These are phyloP conservation scores for Mortierella sp. DNA, from an alignment of 371 early-diverging fungal species.

Conservation along the genomic window DNA sequence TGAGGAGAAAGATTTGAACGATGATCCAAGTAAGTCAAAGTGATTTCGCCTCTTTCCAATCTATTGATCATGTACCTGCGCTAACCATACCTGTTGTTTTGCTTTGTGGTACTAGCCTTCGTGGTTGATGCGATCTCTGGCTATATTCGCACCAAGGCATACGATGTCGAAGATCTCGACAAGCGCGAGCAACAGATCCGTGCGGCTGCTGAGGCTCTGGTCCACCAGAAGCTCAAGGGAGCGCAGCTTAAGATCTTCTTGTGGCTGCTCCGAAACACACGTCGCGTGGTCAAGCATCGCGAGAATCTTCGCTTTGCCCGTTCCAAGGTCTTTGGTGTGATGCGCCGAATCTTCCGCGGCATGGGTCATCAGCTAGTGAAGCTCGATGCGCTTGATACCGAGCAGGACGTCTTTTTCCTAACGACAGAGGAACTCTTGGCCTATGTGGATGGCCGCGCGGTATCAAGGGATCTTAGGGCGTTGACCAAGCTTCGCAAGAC, in stretches of 20 bases:
- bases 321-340: slow-evolving; percentile 52
- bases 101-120: slow-evolving; percentile 18
- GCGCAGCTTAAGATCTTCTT: slow-evolving; percentile 41
- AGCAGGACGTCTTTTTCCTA: slow-evolving; percentile 45
- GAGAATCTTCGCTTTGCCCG: slow-evolving; percentile 53
- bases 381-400: slow-evolving; percentile 35
- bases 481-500: slow-evolving; percentile 41
- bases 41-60: background rate
- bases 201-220: slow-evolving; percentile 44
- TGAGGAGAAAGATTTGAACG: slow-evolving; percentile 51
- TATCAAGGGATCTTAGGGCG: slow-evolving; percentile 48
- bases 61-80: background rate
- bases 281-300: slow-evolving; percentile 53
- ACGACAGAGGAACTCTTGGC: slow-evolving; percentile 48
- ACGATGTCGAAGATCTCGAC: slow-evolving; percentile 49
- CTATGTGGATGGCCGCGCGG: slow-evolving; percentile 52
- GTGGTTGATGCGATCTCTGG: slow-evolving; percentile 48
- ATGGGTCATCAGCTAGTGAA: slow-evolving; percentile 46
- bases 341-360: slow-evolving; percentile 53
- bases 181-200: slow-evolving; percentile 50
- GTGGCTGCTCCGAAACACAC: slow-evolving; percentile 50
- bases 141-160: slow-evolving; percentile 48
- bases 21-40: slow-evolving; percentile 40
- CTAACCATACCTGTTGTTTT: background rate
- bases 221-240: slow-evolving; percentile 51